Evolutionary conservation across 352 stramenopile genomes (phyloP).

Genomic region (Phytophthora hibernalis): DNA sequence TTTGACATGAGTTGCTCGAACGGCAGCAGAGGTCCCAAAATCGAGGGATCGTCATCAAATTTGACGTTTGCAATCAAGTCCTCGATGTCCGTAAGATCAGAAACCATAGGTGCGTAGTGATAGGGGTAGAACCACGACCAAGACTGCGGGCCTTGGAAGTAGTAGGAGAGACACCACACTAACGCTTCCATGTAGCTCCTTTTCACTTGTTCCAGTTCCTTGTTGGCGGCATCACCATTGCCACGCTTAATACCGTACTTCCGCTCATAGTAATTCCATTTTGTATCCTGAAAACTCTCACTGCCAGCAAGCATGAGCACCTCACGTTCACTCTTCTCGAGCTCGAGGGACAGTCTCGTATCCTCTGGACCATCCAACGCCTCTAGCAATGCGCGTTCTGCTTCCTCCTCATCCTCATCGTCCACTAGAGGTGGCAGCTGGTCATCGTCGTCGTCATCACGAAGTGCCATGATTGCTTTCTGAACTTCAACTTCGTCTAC

Average conservation of each 20-base stretch:
- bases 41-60: conserved; percentile 83
- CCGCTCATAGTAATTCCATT: conserved; percentile 86
- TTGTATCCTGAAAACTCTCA: conserved; percentile 83
- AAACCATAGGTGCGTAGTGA: conserved; percentile 99
- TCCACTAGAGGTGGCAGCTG: conserved; percentile 40
- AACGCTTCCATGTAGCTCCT: conserved; percentile 83
- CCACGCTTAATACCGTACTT: conserved; percentile 77
- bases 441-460: conserved; percentile 53
- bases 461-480: conserved; percentile 55
- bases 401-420: conserved; percentile 61
- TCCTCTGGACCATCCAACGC: conserved; percentile 67
- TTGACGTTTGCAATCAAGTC: conserved; percentile 63
- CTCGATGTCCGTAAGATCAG: conserved; percentile 95
- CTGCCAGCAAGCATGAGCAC: conserved; percentile 69
- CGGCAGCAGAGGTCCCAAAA: conserved; percentile 91
- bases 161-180: conserved; percentile 84
- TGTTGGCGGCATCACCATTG: conserved; percentile 65
- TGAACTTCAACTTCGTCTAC: conserved; percentile 57
- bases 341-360: conserved; percentile 49
- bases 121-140: conserved; percentile 99
- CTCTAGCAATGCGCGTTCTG: conserved; percentile 62
- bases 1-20: conserved; percentile 99
- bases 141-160: conserved; percentile 93
- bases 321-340: conserved; percentile 50
- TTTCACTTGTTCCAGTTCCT: conserved; percentile 66